These are phyloP conservation scores for Piloderma croceum DNA, from an alignment of 768 basidiomycete species.

Conservation along the genomic window DNA sequence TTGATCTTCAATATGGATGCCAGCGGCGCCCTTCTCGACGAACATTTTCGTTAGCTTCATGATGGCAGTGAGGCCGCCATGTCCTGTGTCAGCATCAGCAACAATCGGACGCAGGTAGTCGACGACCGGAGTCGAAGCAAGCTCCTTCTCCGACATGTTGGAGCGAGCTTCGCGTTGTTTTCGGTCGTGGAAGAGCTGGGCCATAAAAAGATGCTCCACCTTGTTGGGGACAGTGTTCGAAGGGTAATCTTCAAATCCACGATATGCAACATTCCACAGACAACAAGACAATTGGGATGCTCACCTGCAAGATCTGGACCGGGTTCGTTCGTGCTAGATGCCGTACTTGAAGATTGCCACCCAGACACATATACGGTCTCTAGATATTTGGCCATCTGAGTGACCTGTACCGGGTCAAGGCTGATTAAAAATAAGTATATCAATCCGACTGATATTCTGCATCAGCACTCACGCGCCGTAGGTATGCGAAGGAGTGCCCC, in stretches of 20 bases:
- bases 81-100: conserved; percentile 97
- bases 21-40: conserved; percentile 96
- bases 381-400: conserved; percentile 98
- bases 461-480: conserved; percentile 89
- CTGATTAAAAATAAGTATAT: conserved; percentile 36
- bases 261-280: not conserved
- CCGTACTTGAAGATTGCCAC: conserved; percentile 92
- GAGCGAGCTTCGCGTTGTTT: conserved; percentile 86
- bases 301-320: conserved; percentile 96
- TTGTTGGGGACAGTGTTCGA: conserved; percentile 99
- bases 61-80: conserved; percentile 94
- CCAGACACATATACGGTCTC: conserved; percentile 99
- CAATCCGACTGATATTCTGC: not conserved
- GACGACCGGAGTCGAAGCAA: conserved; percentile 60
- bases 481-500: conserved; percentile 83
- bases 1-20: conserved; percentile 97
- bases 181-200: conserved; percentile 98
- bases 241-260: conserved; percentile 69
- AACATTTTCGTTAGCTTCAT: conserved; percentile 99
- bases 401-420: conserved; percentile 95
- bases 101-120: conserved; percentile 94
- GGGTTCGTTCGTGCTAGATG: conserved; percentile 90
- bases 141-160: conserved; percentile 61
- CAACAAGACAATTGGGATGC: conserved; percentile 12
- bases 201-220: conserved; percentile 96